Base-by-base conservation (phyloP, 768 basidiomycete species). In the Rhodotorula paludigena region DNA sequence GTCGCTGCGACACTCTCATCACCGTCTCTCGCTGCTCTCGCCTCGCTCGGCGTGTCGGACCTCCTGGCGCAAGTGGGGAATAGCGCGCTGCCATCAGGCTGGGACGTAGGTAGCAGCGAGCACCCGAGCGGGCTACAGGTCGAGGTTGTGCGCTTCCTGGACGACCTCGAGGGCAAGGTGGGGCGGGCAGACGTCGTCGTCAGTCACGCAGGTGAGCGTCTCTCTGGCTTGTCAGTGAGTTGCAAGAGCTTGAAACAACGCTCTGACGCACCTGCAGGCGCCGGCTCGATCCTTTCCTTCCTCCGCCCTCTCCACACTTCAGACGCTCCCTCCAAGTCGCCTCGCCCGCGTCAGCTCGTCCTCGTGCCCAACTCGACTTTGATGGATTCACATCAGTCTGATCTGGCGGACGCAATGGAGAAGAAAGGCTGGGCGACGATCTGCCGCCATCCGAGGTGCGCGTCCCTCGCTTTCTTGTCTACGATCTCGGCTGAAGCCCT, bases 351-450 rank as follows among this genome's bases (percentile, higher is more conserved):
- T 75, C 83, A 85, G 12, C 80, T 99, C 71, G 87, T 99, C 70
- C 88, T 89, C 8, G 86, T 96, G 5, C 92, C 92, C 18, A 99
- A 99, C 77, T 81, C 86, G 49, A 87, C 89, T 1, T 80, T 99
- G 38, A 83, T 93, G 77, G 87, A 96, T 77, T 89, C 96, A 77
- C 94, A 99, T 76, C 94, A 99, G 81, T 82, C 86, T 60, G 91
- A 99, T 75, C 81, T 99, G 10, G 91, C 94, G 0, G 78, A 82
- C 47, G 84, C 85, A 20, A 80, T 99, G 61, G 35, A 23, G 25
- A 42, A 60, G 38, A 52, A 71, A 32, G 72, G 70, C 0, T 72
- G 71, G 69, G 73, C 59, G 2, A 30, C 5, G 5, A 64, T 74
- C 3, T 71, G 65, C 44, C 28, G 45, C 7, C 25, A 41, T 23